Evolutionary conservation across 2,329 filamentous ascomycete species (phyloP).

Genomic region (Fusarium veterinarium): DNA sequence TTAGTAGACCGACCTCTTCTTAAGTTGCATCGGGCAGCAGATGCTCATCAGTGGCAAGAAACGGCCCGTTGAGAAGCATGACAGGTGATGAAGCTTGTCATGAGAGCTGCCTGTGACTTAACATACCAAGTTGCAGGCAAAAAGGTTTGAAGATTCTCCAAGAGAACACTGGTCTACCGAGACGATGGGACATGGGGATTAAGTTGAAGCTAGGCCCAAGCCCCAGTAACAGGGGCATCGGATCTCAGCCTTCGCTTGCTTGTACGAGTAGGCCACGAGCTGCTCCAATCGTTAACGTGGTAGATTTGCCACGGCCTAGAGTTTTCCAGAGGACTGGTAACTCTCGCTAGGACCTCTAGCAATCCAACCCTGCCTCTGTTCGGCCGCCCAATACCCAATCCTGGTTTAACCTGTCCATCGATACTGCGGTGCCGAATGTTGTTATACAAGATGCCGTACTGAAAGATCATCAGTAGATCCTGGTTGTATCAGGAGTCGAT

Average conservation of each 20-base stretch:
- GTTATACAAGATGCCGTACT: slow-evolving; percentile 11
- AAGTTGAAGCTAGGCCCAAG: slow-evolving; percentile 25
- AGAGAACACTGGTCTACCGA: background rate
- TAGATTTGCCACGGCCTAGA: slow-evolving; percentile 32
- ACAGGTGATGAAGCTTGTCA: slow-evolving; percentile 9
- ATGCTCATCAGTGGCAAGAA: background rate
- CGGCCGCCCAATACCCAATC: slow-evolving; percentile 26
- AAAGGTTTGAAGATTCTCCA: slow-evolving; percentile 9
- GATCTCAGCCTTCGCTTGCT: slow-evolving; percentile 19
- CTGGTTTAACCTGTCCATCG: background rate
- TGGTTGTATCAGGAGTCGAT: background rate
- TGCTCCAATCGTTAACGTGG: slow-evolving; percentile 19
- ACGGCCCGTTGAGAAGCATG: slow-evolving; percentile 1
- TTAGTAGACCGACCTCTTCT: background rate
- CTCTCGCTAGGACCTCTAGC: slow-evolving; percentile 32
- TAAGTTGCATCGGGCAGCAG: background rate
- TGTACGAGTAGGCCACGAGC: slow-evolving; percentile 9
- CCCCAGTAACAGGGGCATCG: slow-evolving; percentile 27
- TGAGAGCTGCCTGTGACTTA: background rate
- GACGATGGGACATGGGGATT: slow-evolving; percentile 9
- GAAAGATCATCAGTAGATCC: background rate
- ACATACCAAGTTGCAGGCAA: slow-evolving; percentile 12
- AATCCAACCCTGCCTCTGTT: slow-evolving; percentile 24
- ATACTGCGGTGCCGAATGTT: background rate
- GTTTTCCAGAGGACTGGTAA: slow-evolving; percentile 43